Percentiles rank a stretch among this genome's conserved stretches.
These are phyloP conservation scores for Coemansia sp. DNA, from an alignment of 192 early-diverging fungal species.

Conservation along the genomic window DNA sequence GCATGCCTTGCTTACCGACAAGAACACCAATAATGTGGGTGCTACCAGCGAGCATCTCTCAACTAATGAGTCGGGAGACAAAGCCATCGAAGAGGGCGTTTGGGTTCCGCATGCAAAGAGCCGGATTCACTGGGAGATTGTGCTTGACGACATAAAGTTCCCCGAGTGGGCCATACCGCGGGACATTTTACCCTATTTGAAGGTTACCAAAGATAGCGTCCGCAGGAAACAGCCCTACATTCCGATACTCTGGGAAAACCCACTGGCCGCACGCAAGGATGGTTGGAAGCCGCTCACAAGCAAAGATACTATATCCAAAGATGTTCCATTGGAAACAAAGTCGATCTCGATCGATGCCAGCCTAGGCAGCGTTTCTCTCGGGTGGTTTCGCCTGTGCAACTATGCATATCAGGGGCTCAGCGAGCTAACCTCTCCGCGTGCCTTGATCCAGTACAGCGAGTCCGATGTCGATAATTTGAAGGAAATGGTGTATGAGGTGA, in stretches of 20 bases:
- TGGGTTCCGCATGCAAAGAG: conserved; percentile 53
- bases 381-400: conserved; percentile 57
- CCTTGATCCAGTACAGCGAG: conserved; percentile 39
- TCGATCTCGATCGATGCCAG: conserved; percentile 28
- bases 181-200: conserved; percentile 36
- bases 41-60: neutral
- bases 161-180: conserved; percentile 39
- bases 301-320: conserved; percentile 11
- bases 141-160: conserved; percentile 48
- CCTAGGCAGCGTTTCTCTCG: conserved; percentile 40
- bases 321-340: conserved; percentile 16
- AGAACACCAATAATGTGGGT: neutral
- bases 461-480: conserved; percentile 55
- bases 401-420: conserved; percentile 31
- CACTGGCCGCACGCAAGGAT: conserved; percentile 31
- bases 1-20: conserved; percentile 23
- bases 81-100: neutral
- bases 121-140: conserved; percentile 46
- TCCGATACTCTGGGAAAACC: conserved; percentile 55
- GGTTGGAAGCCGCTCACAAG: conserved; percentile 53
- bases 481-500: conserved; percentile 59
- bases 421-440: conserved; percentile 33
- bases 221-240: conserved; percentile 30
- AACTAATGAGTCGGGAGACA: neutral
- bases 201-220: neutral